Evolutionary conservation across 106 monocot genomes (phyloP).

Genomic region (Dendrobium nobile): DNA sequence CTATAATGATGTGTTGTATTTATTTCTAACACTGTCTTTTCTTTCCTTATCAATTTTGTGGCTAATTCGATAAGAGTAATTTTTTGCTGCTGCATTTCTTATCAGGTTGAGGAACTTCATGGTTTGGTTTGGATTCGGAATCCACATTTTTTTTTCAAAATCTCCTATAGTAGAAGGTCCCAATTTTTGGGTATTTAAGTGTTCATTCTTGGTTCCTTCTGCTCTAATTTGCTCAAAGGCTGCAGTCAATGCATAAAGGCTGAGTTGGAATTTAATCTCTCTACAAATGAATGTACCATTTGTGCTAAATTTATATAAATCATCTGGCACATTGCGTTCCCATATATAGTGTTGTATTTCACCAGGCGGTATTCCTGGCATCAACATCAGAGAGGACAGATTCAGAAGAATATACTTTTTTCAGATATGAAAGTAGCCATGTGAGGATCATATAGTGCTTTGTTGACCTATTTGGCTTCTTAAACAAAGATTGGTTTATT

Average conservation of each 20-base stretch:
- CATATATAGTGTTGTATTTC: background rate
- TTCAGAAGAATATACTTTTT: background rate
- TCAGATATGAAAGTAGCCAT: background rate
- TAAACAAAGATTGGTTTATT: background rate
- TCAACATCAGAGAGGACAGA: background rate
- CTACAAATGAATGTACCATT: background rate
- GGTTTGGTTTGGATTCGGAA: background rate
- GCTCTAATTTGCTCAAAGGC: background rate
- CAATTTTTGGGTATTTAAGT: background rate
- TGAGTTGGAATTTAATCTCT: background rate
- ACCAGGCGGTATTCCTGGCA: background rate
- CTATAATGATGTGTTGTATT: background rate
- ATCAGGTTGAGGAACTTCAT: background rate
- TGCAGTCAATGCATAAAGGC: background rate
- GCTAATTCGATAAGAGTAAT: background rate
- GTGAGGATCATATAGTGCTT: background rate
- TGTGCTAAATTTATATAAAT: background rate
- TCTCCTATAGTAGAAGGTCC: background rate
- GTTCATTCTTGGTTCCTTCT: background rate
- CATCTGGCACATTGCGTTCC: background rate
- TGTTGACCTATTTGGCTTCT: background rate
- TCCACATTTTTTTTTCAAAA: background rate
- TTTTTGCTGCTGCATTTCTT: background rate
- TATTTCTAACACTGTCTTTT: background rate
- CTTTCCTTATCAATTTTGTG: background rate